Evolutionary conservation across 345 rosid species (phyloP), one percentile per base, ranked within the genome.

Genomic region (Eucalyptus lansdowneana): DNA sequence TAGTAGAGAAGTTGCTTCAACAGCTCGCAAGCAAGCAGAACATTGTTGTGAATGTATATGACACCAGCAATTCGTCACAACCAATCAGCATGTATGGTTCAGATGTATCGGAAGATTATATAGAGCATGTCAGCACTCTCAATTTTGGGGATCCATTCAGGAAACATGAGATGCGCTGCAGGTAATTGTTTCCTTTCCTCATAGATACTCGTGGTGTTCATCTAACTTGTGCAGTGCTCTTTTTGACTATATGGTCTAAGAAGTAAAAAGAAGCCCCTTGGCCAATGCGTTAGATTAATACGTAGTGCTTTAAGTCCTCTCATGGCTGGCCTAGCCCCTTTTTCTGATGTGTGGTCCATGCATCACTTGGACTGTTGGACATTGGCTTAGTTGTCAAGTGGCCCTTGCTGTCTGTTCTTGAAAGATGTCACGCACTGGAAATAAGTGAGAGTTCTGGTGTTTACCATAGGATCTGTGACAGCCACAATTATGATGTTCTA

Each of bases 161-260:
- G 91, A 96, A 92, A 92, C 99, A 97, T 91, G 99, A 97, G 93
- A 97, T 97, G 99, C 95, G 92, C n/a, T 97, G 99, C 98, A 97
- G 99, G 99, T 97, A 92, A 87, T 40, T 89, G 80, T 87, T 49
- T 44, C 60, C 67, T 90, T 53, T 87, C 40, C 9, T 37, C 31
- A 60, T 49, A 88, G 90, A 85, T 90, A 37, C 45, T 72, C 40
- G 22, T 76, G 83, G 45, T 76, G 81, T 72, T 72, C 45, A 37
- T 76, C 83, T 76, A 76, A 76, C 83, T 76, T 11, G 47, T 19
- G 27, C 83, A 76, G 45, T 40, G 27, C 83, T 76, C 42, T 88
- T 87, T 24, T 86, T 85, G 47, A 86, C 88, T 87, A 8, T 29
- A 14, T 54, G 67, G 44, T 76, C 83, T 37, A 10, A 37, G 27